phyloP scores from a whole-genome alignment of 1,284 basidiomycete genomes.

The Papiliotrema terrestris region DNA sequence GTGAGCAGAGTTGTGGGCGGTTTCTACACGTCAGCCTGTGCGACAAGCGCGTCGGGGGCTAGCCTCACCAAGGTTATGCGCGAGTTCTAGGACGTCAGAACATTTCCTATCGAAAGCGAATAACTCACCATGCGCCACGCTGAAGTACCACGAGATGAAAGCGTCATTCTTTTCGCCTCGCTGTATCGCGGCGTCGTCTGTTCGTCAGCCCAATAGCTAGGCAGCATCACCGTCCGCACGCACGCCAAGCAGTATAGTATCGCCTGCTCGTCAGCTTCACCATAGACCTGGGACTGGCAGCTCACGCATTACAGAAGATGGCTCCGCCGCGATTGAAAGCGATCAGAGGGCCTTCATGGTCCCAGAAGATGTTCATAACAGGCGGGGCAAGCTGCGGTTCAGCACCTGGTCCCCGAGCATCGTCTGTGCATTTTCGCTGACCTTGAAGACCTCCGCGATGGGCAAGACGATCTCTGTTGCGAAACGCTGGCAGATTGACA shows the following conservation, averaged over 20 bases:
- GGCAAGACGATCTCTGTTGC: conserved; percentile 57
- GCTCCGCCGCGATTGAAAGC: conserved; percentile 91
- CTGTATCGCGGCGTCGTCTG: conserved; percentile 68
- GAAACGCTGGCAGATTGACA: conserved; percentile 55
- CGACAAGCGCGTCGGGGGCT: no score
- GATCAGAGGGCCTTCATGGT: conserved; percentile 73
- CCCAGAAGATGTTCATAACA: conserved; percentile 83
- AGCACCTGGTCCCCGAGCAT: conserved; percentile 9
- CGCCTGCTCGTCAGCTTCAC: conserved; percentile 44
- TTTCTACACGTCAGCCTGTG: conserved; percentile 23
- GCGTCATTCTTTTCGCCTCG: conserved; percentile 62
- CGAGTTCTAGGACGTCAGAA: conserved; percentile 24
- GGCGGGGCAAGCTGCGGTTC: conserved; percentile 49
- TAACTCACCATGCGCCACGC: conserved; percentile 69
- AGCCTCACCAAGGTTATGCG: conserved; percentile 38
- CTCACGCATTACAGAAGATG: conserved; percentile 77
- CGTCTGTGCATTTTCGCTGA: no score
- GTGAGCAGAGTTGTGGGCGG: conserved; percentile 57
- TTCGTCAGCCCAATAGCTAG: not conserved
- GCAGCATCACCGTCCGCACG: no score
- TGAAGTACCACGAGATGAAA: conserved; percentile 82
- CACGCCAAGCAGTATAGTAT: conserved; percentile 84
- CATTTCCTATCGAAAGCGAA: not conserved
- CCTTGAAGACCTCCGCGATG: conserved; percentile 37
- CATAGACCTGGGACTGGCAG: not conserved